Percentiles rank a stretch among this genome's conserved stretches.
Evolutionary conservation across 1,139 yeast species (phyloP).

Genomic region (Nakaseomyces nivariensis): DNA sequence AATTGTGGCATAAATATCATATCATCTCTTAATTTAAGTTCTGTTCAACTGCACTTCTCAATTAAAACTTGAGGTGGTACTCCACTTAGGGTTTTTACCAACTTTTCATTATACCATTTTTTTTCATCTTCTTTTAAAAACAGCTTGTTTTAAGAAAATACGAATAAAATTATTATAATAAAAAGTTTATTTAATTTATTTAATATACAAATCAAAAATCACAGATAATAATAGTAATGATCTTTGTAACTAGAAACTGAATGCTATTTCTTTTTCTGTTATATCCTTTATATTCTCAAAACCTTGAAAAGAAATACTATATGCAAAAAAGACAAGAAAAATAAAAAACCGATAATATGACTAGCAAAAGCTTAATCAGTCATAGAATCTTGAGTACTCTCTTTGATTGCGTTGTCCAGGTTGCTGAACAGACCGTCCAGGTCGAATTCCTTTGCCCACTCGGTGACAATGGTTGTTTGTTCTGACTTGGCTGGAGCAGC

Average conservation of each 20-base stretch:
- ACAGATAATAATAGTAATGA: not conserved
- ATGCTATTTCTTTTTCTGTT: not conserved
- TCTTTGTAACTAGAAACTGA: not conserved
- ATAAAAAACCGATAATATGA: not conserved
- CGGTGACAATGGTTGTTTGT: constrained; percentile 72
- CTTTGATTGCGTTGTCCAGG: constrained; percentile 26
- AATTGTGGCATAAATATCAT: constrained; percentile 6
- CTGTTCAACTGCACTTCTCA: no score
- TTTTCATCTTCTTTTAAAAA: no score
- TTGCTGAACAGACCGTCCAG: constrained; percentile 62
- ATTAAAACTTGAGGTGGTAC: no score
- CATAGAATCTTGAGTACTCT: constrained; percentile 13
- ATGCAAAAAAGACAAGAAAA: not conserved
- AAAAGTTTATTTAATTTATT: not conserved
- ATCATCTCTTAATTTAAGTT: not conserved
- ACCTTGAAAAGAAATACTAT: not conserved
- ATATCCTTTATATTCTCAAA: no score
- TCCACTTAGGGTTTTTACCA: no score
- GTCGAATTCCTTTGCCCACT: constrained; percentile 93
- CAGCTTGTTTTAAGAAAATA: no score
- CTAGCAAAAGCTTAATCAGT: constrained; percentile 7
- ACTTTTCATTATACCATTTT: no score
- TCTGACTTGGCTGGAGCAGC: constrained; percentile 42
- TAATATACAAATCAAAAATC: constrained; percentile 4
- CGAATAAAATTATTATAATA: not conserved